Evolutionary conservation across 225 moss, liverwort and hornwort species (phyloP).

Genomic region (Bryum argenteum): DNA sequence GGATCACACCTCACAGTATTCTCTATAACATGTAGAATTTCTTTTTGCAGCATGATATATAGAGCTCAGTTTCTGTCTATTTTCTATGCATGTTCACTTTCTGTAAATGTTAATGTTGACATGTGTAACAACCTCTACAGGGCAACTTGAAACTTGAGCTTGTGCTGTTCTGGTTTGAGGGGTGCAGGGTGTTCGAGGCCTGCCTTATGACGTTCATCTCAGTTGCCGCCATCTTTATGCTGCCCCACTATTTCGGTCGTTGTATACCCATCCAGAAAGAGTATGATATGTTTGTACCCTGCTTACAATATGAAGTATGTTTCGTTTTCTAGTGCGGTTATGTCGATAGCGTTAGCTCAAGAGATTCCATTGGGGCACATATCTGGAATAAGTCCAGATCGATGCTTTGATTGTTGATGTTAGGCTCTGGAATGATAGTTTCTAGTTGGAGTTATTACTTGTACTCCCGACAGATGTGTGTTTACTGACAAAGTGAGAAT

Average conservation of each 20-base stretch:
- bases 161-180: conserved; percentile 22
- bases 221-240: conserved; percentile 62
- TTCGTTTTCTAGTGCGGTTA: conserved; percentile 18
- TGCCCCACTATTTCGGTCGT: conserved; percentile 67
- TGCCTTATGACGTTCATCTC: conserved; percentile 60
- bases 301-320: conserved; percentile 13
- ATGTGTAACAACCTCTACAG: background rate
- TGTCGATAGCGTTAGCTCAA: background rate
- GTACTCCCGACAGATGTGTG: conserved; percentile 3
- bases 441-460: conserved; percentile 9
- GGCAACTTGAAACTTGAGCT: background rate
- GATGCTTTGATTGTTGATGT: conserved; percentile 12
- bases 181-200: conserved; percentile 74
- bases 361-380: background rate
- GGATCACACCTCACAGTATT: background rate
- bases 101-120: background rate
- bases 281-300: conserved; percentile 38
- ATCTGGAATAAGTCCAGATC: background rate
- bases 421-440: background rate
- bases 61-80: conserved; percentile 18
- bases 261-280: conserved; percentile 66
- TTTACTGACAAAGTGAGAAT: background rate
- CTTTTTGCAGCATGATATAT: background rate
- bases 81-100: background rate
- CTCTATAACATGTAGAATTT: background rate